phyloP scores from a whole-genome alignment of 73 alveolate genomes.

The Uronychia binucleata region DNA sequence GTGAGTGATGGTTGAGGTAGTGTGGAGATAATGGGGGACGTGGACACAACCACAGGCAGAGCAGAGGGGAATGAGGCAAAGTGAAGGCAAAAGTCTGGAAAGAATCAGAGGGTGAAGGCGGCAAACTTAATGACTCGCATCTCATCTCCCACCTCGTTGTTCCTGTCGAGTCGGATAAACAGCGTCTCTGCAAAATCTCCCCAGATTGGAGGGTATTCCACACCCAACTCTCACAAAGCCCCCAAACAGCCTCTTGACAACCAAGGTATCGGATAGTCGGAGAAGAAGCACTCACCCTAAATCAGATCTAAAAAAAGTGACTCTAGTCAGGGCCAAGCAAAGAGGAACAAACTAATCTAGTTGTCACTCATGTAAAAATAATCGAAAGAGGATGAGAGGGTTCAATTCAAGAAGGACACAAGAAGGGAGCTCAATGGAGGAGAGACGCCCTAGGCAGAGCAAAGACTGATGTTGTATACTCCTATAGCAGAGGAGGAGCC shows the following conservation, averaged over 20 bases:
- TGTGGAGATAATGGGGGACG: too few species aligned
- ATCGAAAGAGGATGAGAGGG: too few species aligned
- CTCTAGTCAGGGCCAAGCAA: not conserved
- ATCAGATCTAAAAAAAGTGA: not conserved
- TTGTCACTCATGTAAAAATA: too few species aligned
- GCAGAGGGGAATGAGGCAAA: too few species aligned
- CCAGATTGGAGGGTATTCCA: too few species aligned
- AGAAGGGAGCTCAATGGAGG: too few species aligned
- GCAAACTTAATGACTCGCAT: not conserved
- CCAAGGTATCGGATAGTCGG: not conserved
- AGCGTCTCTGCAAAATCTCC: too few species aligned
- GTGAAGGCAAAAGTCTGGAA: too few species aligned
- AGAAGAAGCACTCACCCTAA: not conserved
- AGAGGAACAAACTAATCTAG: not conserved
- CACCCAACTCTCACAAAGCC: not conserved
- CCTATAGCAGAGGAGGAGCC: not conserved
- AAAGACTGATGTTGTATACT: not conserved
- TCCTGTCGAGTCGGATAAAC: not conserved
- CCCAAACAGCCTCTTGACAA: not conserved
- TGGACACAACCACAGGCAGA: too few species aligned
- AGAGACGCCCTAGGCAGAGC: too few species aligned
- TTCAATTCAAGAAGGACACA: too few species aligned
- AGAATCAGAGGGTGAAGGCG: not conserved
- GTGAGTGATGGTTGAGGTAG: too few species aligned
- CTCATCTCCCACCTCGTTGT: not conserved